Conservation (phyloP, 306 rosid genomes). For the Chamaecrista fasciculata region DNA sequence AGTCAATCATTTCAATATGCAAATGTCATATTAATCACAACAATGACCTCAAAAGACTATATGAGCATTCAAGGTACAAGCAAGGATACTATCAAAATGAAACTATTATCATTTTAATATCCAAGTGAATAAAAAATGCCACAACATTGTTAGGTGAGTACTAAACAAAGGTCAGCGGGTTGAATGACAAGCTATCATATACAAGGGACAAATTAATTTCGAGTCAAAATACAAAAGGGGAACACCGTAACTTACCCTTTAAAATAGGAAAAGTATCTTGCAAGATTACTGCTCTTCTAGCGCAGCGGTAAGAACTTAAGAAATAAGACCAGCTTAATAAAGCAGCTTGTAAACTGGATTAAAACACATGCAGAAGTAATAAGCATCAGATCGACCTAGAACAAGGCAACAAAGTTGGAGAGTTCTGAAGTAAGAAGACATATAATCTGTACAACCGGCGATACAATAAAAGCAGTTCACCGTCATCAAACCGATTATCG, state of each 20-base stretch:
- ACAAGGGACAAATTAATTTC: neutral
- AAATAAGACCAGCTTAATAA: neutral
- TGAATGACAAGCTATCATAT: neutral
- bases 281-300: neutral
- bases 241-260: neutral
- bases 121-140: too few species aligned
- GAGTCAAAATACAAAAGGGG: neutral
- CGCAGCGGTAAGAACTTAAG: slow-evolving; percentile 1
- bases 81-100: neutral
- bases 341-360: neutral
- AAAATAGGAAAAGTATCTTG: neutral
- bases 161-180: neutral
- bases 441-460: neutral
- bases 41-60: neutral
- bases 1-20: neutral
- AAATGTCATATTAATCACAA: neutral
- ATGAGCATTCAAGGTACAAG: neutral
- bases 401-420: neutral
- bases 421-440: neutral
- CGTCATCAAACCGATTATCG: neutral
- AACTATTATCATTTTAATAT: neutral
- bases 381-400: slow-evolving; percentile 25
- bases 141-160: neutral
- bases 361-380: slow-evolving; percentile 15
- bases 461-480: neutral